These are phyloP conservation scores for Gamsiella multidivaricata DNA, from an alignment of 192 early-diverging fungal species.

Conservation along the genomic window DNA sequence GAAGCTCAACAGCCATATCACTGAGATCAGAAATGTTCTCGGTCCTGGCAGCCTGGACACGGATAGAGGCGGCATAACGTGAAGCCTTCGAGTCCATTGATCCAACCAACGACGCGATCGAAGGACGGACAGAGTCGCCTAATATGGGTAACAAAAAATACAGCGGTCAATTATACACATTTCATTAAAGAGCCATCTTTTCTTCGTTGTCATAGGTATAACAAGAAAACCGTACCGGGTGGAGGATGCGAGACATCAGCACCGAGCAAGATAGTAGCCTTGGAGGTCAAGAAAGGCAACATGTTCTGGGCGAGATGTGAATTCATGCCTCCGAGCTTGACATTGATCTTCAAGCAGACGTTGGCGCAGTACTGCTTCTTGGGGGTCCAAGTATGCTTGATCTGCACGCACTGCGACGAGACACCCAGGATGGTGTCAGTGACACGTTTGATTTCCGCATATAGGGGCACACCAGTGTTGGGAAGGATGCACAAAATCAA, in stretches of 20 bases:
- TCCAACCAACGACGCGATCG: constrained; percentile 80
- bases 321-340: constrained; percentile 94
- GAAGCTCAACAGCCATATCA: constrained; percentile 72
- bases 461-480: constrained; percentile 82
- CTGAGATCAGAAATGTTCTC: constrained; percentile 79
- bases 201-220: neutral
- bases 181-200: neutral
- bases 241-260: constrained; percentile 90
- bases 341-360: constrained; percentile 94
- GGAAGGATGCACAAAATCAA: constrained; percentile 88
- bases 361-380: constrained; percentile 97
- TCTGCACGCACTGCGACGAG: constrained; percentile 91
- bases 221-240: constrained; percentile 58
- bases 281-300: constrained; percentile 73
- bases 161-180: neutral
- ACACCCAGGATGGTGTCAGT: constrained; percentile 92
- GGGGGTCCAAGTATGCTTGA: constrained; percentile 79
- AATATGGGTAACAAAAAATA: constrained; percentile 15
- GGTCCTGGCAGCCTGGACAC: constrained; percentile 71
- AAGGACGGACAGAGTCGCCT: constrained; percentile 65
- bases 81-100: constrained; percentile 70
- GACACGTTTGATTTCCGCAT: constrained; percentile 89
- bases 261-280: constrained; percentile 88
- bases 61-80: constrained; percentile 68
- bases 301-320: constrained; percentile 67